Evolutionary conservation across 176 grass and related monocot genomes (phyloP), one percentile per base, ranked within the genome.

Genomic region (Rhynchospora breviuscula): DNA sequence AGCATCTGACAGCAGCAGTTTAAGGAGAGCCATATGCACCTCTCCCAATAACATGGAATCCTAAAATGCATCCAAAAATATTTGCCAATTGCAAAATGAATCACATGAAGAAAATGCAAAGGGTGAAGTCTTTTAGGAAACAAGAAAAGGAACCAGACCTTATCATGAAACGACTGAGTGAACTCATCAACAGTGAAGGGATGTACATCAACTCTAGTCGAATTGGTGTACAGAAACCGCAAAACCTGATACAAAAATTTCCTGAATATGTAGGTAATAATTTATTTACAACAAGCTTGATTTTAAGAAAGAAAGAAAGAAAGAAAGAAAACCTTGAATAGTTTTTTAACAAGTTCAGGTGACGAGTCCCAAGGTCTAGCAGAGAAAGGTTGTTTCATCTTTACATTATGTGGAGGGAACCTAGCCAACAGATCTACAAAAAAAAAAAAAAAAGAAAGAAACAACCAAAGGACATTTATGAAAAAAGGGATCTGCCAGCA

Each of bases 111-210:
- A 76, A 69, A 54, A 7, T 14, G 18, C 29, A 76, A 82, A 59
- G 40, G 40, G 14, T 77, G 6, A 11, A 48, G 18, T 49, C 25
- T 79, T 77, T 78, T 22, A 22, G 22, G 18, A 48, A 80, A 56
- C 9, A 58, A 64, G 56, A 1, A 87, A 78, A 70, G 70, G 22
- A 22, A 11, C 57, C 72, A 66, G 48, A 98, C 96, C 96, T 99
- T 99, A 69, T 95, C 96, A 85, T 95, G 96, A 83, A 99, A 96
- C 68, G 93, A 90, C 80, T 96, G 93, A 9, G 68, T 88, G 88
- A 99, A 95, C 88, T 96, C 96, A 81, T 99, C 96, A 87, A 99
- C 75, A 70, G 91, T 96, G 58, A 99, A 99, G 19, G 89, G 77
- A 56, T 84, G 23, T 63, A 92, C 72, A 92, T 96, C 85, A 84